These are phyloP conservation scores for Pythium aristosporum DNA, from an alignment of 352 stramenopile species.

Conservation along the genomic window DNA sequence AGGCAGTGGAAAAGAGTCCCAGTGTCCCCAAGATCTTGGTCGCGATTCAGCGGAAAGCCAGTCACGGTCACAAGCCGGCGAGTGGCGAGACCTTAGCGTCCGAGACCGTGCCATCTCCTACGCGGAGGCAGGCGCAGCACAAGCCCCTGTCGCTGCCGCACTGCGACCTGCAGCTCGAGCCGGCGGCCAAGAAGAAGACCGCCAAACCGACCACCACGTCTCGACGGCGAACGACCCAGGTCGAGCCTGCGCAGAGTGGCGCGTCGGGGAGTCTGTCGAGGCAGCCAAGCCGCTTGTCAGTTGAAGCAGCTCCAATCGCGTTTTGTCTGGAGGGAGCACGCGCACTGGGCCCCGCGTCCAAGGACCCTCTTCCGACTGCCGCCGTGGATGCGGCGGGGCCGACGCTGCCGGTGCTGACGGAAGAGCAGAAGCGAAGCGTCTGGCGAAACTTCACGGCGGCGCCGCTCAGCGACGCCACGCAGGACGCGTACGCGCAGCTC, in stretches of 20 bases:
- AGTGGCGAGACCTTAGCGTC: background rate
- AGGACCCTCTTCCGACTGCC: background rate
- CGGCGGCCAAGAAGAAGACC: background rate
- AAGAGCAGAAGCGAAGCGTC: slow-evolving; percentile 35
- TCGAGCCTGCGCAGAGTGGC: background rate
- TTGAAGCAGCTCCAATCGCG: background rate
- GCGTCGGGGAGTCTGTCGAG: background rate
- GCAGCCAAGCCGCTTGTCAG: background rate
- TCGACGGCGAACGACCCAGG: slow-evolving; percentile 1
- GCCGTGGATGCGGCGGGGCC: background rate
- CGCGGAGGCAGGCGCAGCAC: slow-evolving; percentile 3
- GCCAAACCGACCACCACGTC: background rate
- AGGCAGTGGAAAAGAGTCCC: slow-evolving; percentile 1
- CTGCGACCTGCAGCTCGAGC: slow-evolving; percentile 3
- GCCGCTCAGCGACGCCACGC: slow-evolving; percentile 39
- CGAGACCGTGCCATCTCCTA: background rate
- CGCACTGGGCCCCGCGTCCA: background rate
- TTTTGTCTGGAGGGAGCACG: slow-evolving; percentile 16
- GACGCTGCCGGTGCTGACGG: slow-evolving; percentile 25
- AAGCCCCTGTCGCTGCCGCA: background rate
- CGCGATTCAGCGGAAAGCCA: slow-evolving; percentile 21
- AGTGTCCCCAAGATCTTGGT: slow-evolving; percentile 22
- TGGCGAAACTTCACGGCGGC: slow-evolving; percentile 44
- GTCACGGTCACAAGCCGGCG: background rate
- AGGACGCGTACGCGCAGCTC: slow-evolving; percentile 59